Conservation (phyloP, 1,139 yeast genomes). For the Candida albicans region DNA sequence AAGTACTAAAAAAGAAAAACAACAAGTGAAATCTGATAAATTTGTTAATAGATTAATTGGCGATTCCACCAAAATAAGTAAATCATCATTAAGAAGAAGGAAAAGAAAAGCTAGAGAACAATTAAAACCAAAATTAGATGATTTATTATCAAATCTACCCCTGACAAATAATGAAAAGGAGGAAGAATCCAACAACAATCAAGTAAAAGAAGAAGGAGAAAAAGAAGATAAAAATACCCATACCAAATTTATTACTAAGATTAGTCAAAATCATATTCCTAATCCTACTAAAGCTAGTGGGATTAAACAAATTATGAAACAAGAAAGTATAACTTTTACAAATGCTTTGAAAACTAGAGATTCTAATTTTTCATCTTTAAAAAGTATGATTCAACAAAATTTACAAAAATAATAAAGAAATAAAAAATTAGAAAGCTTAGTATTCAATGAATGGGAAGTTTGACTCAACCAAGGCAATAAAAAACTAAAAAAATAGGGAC, state of each 20-base stretch:
- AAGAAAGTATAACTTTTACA: conserved; percentile 57
- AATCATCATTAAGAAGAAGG: conserved; percentile 63
- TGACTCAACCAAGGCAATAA: too few species aligned
- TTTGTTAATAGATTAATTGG: conserved; percentile 29
- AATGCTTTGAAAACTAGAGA: conserved; percentile 53
- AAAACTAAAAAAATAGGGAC: background rate
- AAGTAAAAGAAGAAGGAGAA: background rate
- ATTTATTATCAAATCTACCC: conserved; percentile 54
- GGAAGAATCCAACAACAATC: background rate
- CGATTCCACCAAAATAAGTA: conserved; percentile 50
- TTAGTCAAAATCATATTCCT: conserved; percentile 50
- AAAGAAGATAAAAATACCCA: background rate
- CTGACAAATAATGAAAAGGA: conserved; percentile 23
- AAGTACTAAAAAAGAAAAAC: conserved; percentile 56
- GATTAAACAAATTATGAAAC: conserved; percentile 49
- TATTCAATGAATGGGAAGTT: too few species aligned
- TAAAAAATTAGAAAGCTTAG: too few species aligned
- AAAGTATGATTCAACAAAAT: conserved; percentile 35
- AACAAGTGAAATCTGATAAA: conserved; percentile 31
- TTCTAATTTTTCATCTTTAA: conserved; percentile 61
- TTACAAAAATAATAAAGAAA: conserved; percentile 7
- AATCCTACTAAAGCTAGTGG: conserved; percentile 60
- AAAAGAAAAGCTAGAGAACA: conserved; percentile 64
- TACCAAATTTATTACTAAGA: conserved; percentile 16
- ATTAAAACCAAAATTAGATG: conserved; percentile 65